Conservation (phyloP, 106 monocot species). For the Agapanthus africanus region DNA sequence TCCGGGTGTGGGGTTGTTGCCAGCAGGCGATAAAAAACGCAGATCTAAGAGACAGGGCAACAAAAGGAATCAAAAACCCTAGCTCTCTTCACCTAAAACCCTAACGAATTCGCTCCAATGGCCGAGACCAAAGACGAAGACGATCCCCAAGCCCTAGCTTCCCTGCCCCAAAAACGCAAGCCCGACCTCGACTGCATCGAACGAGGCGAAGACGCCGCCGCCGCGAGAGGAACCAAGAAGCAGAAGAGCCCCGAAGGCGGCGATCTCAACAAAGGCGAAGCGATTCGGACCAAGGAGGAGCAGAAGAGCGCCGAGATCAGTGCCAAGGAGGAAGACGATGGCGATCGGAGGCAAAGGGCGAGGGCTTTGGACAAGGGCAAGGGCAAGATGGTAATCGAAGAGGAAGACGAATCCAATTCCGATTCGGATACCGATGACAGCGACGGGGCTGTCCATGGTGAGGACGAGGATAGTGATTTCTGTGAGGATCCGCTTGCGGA, state of each 20-base stretch:
- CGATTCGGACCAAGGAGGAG: too few relatives aligned
- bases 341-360: neutral
- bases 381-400: slow-evolving; percentile 37
- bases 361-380: slow-evolving; percentile 36
- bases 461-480: slow-evolving; percentile 24
- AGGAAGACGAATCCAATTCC: neutral
- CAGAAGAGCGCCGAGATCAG: too few relatives aligned
- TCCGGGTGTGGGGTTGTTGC: too few relatives aligned
- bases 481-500: slow-evolving; percentile 52
- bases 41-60: too few relatives aligned
- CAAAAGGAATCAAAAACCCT: too few relatives aligned
- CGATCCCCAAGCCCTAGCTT: slow-evolving; percentile 16
- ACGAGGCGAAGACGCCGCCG: neutral
- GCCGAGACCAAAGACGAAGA: slow-evolving; percentile 15
- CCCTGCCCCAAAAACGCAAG: slow-evolving; percentile 23
- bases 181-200: slow-evolving; percentile 14
- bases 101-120: too few relatives aligned
- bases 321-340: neutral
- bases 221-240: neutral
- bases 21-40: too few relatives aligned
- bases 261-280: too few relatives aligned
- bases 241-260: slow-evolving; percentile 8
- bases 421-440: slow-evolving; percentile 9
- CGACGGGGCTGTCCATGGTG: too few relatives aligned
- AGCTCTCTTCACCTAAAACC: too few relatives aligned